Base-by-base conservation (phyloP, 2,329 filamentous ascomycete genomes). In the Scleromitrula shiraiana region DNA sequence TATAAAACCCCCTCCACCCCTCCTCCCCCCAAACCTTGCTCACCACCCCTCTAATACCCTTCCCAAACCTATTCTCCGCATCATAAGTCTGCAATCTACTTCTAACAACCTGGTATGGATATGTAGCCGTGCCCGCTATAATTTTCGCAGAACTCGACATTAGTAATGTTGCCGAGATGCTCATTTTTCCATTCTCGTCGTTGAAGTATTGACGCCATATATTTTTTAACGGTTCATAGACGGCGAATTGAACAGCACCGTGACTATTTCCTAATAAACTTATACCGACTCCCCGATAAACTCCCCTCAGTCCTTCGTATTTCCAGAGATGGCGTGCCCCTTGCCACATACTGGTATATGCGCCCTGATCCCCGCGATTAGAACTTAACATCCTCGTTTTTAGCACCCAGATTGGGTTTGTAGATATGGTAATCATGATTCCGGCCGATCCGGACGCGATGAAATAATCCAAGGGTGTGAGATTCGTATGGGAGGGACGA, bases 341-440 rank as follows among this genome's bases (percentile, higher is more conserved):
- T 41, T 82, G 75, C 55, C 74, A 69, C 72, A 96, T 87, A 55
- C 79, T 83, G 14, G 78, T 75, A 67, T 98, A 98, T 1, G 91
- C 93, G 12, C 88, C 88, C 2, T 75, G 77, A 5, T 80, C 75
- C 46, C 78, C 73, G 41, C 79, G 78, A 56, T 93, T 87, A 4
- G 87, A 90, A 24, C 89, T 88, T 20, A 97, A 74, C 89, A 98
- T 97, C 54, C 93, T 85, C 7, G 91, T 97, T 72, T 97, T 97
- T 65, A 98, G 81, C 2, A 98, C 93, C 93, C 93, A 98, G 59
- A 98, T 83, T 2, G 93, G 93, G 64, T 97, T 97, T 24, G 93
- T 97, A 56, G 91, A 74, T 24, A 87, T 69, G 36, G 90, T 85
- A 2, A 89, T 95, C 33, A 87, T 67, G 15, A 84, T 72, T 24